Conservation (phyloP, 2,329 filamentous ascomycete genomes). For the Aspergillus quadrilineatus region DNA sequence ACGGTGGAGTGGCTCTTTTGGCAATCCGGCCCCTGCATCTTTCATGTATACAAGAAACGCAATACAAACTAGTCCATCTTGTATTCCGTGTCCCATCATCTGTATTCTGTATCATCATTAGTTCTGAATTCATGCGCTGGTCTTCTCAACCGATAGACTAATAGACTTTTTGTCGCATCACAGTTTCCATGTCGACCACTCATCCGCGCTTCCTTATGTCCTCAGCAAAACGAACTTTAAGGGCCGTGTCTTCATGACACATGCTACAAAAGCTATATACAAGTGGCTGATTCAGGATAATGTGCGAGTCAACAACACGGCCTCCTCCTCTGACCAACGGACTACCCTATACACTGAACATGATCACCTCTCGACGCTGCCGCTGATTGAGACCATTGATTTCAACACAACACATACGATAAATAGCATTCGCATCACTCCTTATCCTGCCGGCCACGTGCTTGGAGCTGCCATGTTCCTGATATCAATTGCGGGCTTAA, state of each 20-base stretch:
- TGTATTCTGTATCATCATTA: constrained; percentile 19
- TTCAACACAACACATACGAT: constrained; percentile 98
- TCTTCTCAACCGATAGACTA: constrained; percentile 24
- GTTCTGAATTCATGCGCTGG: constrained; percentile 7
- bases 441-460: constrained; percentile 96
- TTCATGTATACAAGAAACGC: constrained; percentile 39
- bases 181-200: constrained; percentile 98
- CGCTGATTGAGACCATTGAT: constrained; percentile 93
- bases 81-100: constrained; percentile 20
- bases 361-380: constrained; percentile 90
- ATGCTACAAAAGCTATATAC: constrained; percentile 98
- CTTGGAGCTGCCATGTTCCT: constrained; percentile 97
- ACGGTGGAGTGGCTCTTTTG: constrained; percentile 9
- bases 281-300: constrained; percentile 99
- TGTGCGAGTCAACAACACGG: constrained; percentile 77
- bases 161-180: constrained; percentile 41
- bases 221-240: constrained; percentile 97
- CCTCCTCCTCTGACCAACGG: constrained; percentile 61
- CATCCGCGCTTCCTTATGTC: constrained; percentile 96
- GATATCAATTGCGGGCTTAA: constrained; percentile 93
- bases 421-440: constrained; percentile 92
- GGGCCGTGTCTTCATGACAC: constrained; percentile 97
- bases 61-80: constrained; percentile 32
- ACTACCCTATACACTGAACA: constrained; percentile 85
- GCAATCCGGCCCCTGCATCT: constrained; percentile 7